phyloP scores from a whole-genome alignment of 257 asterid species.

The Solanum dulcamara region DNA sequence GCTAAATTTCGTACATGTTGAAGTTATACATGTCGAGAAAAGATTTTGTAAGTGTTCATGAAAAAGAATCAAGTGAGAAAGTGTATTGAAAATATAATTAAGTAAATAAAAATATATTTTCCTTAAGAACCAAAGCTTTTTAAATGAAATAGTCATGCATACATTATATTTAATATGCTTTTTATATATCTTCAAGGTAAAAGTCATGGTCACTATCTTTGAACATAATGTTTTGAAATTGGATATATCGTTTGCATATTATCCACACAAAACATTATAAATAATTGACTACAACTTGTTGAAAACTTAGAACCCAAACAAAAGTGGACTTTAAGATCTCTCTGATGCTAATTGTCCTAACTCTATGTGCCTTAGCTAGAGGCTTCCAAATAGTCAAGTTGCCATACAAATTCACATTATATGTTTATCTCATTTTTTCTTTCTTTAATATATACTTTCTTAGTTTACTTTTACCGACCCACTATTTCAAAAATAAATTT shows the following conservation, averaged over 20 bases:
- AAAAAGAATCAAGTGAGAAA: too few relatives aligned
- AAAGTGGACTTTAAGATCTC: neutral
- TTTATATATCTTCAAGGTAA: neutral
- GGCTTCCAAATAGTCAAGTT: neutral
- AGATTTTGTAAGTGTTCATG: too few relatives aligned
- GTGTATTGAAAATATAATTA: too few relatives aligned
- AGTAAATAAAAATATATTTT: too few relatives aligned
- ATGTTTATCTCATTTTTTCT: neutral
- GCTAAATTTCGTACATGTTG: too few relatives aligned
- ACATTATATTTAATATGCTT: neutral
- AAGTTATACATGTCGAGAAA: too few relatives aligned
- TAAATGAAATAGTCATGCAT: too few relatives aligned
- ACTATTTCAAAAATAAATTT: too few relatives aligned
- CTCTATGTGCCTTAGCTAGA: neutral
- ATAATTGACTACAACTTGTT: neutral
- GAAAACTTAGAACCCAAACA: neutral
- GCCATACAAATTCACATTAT: neutral
- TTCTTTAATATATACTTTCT: neutral
- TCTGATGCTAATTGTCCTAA: neutral
- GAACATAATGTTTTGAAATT: neutral
- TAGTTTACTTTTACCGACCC: neutral
- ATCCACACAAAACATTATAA: neutral
- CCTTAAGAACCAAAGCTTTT: too few relatives aligned
- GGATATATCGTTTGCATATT: too few relatives aligned
- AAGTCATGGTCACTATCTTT: neutral